phyloP scores from a whole-genome alignment of 164 flowering plant genomes.

The Dillenia suffruticosa region DNA sequence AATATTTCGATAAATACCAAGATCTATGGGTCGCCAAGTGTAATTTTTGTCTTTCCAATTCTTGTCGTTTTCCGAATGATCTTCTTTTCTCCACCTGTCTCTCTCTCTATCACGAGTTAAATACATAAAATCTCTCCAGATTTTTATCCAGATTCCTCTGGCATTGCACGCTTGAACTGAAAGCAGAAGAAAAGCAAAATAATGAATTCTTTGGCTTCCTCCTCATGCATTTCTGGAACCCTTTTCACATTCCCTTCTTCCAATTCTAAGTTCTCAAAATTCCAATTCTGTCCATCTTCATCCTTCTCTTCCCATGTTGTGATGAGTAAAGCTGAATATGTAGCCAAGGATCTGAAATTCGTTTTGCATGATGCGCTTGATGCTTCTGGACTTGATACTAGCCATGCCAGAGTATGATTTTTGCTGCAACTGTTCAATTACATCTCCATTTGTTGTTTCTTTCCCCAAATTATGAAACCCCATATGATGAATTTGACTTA shows the following conservation, averaged over 20 bases:
- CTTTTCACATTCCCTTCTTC: conserved; percentile 3
- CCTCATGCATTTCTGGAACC: no score
- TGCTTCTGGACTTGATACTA: conserved; percentile 45
- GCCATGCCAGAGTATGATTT: conserved; percentile 48
- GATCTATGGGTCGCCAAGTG: no score
- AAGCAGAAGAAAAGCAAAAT: no score
- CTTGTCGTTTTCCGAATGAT: no score
- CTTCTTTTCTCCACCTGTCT: no score
- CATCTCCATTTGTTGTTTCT: neutral
- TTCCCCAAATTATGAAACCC: neutral
- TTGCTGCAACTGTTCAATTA: neutral
- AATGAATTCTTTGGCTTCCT: no score
- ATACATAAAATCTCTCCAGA: no score
- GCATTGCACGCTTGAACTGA: no score
- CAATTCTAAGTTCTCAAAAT: conserved; percentile 4
- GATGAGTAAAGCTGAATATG: conserved; percentile 12
- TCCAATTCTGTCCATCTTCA: conserved; percentile 6
- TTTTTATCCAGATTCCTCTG: no score
- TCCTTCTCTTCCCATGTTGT: conserved; percentile 2
- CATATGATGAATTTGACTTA: neutral
- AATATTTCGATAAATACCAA: no score
- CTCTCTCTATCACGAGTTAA: no score
- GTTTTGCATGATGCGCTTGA: conserved; percentile 65
- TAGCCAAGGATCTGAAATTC: conserved; percentile 30
- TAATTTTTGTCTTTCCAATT: no score